Evolutionary conservation across 768 basidiomycete species (phyloP), one percentile per base, ranked within the genome.

Genomic region (Agaricus bisporus): DNA sequence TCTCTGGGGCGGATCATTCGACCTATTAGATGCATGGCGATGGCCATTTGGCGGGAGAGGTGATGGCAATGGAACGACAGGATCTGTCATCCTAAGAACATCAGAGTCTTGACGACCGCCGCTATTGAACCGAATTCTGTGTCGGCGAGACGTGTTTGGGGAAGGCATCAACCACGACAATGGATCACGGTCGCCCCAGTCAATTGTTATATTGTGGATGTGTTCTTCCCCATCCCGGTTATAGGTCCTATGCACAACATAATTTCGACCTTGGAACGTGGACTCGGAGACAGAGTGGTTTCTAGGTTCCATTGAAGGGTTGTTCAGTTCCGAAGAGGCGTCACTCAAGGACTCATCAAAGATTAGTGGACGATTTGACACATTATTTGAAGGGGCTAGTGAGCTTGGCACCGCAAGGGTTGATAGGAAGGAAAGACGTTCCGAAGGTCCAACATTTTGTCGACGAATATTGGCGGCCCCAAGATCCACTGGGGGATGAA

Each of bases 281-380:
- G 60, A 59, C 7, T 56, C 61, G 43, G 22, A 28, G n/a, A 57
- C 51, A 47, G 29, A 29, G 39, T 26, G 47, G 36, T 48, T 17
- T 54, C 53, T 41, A 48, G 53, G 43, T 54, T 48, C 53, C 39
- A 20, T 36, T 48, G 41, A 20, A 48, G 46, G 53, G 46, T 54
- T 38, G 18, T 35, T 41, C 39, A 29, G 36, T 38, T 63, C 48
- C 52, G 59, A 49, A 10, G 57, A 56, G 17, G 62, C 48, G 56
- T 70, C 70, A 56, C 70, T 73, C 11, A 63, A 54, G 4, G 73
- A 73, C 56, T 75, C 75, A 22, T 73, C 71, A 49, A 75, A 75
- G 11, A 75, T 60, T 9, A 75, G 63, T 36, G 70, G 67, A 6
- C 68, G 65, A n/a, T 62, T 44, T 35, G 49, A 41, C 17, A 64